These are phyloP conservation scores for Colletotrichum sp. DNA, from an alignment of 2,329 filamentous ascomycete species.

Conservation along the genomic window DNA sequence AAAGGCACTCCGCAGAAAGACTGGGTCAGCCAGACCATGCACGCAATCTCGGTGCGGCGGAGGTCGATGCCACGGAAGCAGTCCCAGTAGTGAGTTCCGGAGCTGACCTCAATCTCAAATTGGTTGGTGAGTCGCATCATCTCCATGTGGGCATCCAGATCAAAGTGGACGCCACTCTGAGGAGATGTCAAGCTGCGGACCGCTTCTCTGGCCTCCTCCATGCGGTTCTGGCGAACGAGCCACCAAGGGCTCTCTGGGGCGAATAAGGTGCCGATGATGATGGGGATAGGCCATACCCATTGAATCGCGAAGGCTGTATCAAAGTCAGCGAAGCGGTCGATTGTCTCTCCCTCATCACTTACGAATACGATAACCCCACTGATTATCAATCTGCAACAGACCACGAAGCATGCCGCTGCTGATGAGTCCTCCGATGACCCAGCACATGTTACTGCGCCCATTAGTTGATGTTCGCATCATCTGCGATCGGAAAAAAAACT, in stretches of 20 bases:
- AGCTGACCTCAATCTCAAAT: slow-evolving; percentile 31
- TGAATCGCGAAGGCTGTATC: slow-evolving; percentile 35
- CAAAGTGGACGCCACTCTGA: slow-evolving; percentile 25
- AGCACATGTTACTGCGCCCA: slow-evolving; percentile 39
- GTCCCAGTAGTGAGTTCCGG: slow-evolving; percentile 23
- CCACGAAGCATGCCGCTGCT: slow-evolving; percentile 38
- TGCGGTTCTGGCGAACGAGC: slow-evolving; percentile 26
- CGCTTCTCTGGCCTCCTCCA: slow-evolving; percentile 25
- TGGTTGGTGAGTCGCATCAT: slow-evolving; percentile 34
- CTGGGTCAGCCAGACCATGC: slow-evolving; percentile 30
- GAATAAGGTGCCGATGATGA: slow-evolving; percentile 21
- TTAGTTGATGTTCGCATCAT: not conserved
- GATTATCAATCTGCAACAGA: slow-evolving; percentile 28
- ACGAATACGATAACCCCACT: slow-evolving; percentile 51
- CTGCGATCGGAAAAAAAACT: slow-evolving; percentile 22
- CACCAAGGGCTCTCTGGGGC: slow-evolving; percentile 30
- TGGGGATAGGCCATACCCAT: slow-evolving; percentile 24
- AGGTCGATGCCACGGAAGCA: slow-evolving; percentile 27
- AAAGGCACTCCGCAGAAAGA: slow-evolving; percentile 28
- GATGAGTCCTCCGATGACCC: slow-evolving; percentile 45
- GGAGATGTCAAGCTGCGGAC: slow-evolving; percentile 8
- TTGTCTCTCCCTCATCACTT: not conserved
- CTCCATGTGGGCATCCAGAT: slow-evolving; percentile 25
- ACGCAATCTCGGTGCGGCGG: slow-evolving; percentile 32
- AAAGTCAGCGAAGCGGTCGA: not conserved